A percentile compares a stretch with the other conserved stretches of the same genome.
phyloP scores from a whole-genome alignment of 805 yeast species.

The Candida xiaguanensis region DNA sequence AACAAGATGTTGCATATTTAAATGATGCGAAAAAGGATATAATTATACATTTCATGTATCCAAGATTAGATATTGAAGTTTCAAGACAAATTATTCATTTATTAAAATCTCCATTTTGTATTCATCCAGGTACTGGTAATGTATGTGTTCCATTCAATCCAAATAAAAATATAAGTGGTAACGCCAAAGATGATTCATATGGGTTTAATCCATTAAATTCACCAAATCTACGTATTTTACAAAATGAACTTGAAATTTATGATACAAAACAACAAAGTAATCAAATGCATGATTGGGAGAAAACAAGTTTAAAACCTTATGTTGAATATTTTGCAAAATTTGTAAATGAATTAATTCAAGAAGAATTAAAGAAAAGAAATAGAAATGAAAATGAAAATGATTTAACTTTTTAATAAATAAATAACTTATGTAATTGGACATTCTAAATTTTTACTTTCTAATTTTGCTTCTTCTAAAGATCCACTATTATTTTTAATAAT shows the following conservation, averaged over 20 bases:
- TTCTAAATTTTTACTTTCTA: constrained; percentile 7
- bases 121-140: constrained; percentile 94
- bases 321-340: constrained; percentile 62
- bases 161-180: constrained; percentile 27
- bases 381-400: constrained; percentile 6
- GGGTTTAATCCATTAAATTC: constrained; percentile 77
- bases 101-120: constrained; percentile 93
- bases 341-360: constrained; percentile 54
- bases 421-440: constrained; percentile 15
- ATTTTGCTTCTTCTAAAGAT: constrained; percentile 21
- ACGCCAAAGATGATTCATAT: constrained; percentile 34
- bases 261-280: constrained; percentile 33
- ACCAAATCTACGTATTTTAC: constrained; percentile 67
- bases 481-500: constrained; percentile 38
- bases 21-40: constrained; percentile 79
- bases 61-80: constrained; percentile 90
- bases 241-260: constrained; percentile 57
- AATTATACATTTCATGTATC: constrained; percentile 77
- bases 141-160: constrained; percentile 88
- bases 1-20: constrained; percentile 44
- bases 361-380: constrained; percentile 38
- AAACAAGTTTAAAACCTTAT: constrained; percentile 68
- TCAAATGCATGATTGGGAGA: constrained; percentile 47
- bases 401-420: constrained; percentile 1
- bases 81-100: constrained; percentile 87